Evolutionary conservation across 345 rosid genomes (phyloP), one percentile per base, ranked within the genome.

Genomic region (Kernera saxatilis): DNA sequence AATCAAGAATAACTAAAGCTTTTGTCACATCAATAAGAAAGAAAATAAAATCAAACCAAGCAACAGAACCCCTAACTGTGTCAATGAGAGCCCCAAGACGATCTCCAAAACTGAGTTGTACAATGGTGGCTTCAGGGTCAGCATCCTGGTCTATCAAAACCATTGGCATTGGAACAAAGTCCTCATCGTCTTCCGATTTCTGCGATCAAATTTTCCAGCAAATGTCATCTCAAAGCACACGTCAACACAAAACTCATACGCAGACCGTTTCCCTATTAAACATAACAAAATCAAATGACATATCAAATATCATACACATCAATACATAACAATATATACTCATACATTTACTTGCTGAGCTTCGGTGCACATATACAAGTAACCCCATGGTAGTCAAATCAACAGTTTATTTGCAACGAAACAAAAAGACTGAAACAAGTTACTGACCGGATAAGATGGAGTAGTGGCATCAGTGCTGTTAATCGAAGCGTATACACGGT

Each of bases 61-160:
- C 39, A 1, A 37, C 1, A 58, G 57, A 68, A 53, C 1, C 66
- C 44, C 51, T 79, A 73, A 91, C 97, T 5, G 99, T 94, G 82
- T 94, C 96, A 83, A 91, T 79, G 23, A 94, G 90, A 64, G 96
- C 96, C 57, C 99, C 99, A 61, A 94, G 86, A 63, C 97, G 97
- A 83, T 94, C 94, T 67, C 99, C 99, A 72, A 91, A 89, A 80
- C 97, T 89, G 71, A 94, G 82, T 63, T 94, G 88, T 25, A 94
- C 97, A 71, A 84, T 78, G 3, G 96, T 91, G 57, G 96, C 88
- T 45, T 88, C 86, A 52, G 91, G 80, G 84, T 87, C 91, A 12
- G 97, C 84, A 78, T 94, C 97, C 77, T 91, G 97, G 77, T 89
- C 95, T 23, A 91, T 91, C 67, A 86, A 76, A 74, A 94, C 95